phyloP scores from a whole-genome alignment of 305 asterid genomes.

The Nicotiana rustica region DNA sequence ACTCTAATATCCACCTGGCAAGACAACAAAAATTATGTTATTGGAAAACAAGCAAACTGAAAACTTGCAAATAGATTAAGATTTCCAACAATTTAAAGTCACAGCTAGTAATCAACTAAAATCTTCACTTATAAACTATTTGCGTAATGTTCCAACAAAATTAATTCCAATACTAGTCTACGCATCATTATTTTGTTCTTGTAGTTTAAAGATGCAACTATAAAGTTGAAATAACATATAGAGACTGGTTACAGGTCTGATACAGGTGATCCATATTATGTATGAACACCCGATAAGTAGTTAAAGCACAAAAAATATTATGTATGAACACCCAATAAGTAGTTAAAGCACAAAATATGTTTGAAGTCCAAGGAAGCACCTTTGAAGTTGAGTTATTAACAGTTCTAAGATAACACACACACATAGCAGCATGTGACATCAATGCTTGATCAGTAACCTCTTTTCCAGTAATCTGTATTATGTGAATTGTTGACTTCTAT shows the following conservation, averaged over 20 bases:
- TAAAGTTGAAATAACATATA: not conserved
- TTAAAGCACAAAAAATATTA: not conserved
- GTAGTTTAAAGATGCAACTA: not conserved
- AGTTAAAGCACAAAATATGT: not conserved
- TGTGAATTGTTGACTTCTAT: not conserved
- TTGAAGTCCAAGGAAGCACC: not conserved
- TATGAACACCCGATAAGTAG: not conserved
- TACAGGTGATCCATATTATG: not conserved
- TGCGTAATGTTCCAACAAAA: not conserved
- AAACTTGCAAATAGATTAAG: conserved; percentile 2
- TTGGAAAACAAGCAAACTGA: not conserved
- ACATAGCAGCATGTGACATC: not conserved
- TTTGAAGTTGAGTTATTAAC: not conserved
- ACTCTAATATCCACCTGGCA: conserved; percentile 89
- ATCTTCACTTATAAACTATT: not conserved
- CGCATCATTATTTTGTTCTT: not conserved
- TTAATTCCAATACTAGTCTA: not conserved
- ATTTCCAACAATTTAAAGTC: not conserved
- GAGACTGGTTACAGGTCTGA: not conserved
- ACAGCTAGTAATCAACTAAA: not conserved
- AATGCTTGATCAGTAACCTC: not conserved
- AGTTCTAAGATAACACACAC: not conserved
- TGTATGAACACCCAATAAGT: not conserved
- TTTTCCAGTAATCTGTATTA: conserved; percentile 1
- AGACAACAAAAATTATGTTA: conserved; percentile 31